Conservation (phyloP, 108 stramenopile genomes). For the Cyclostephanos tholiformis region DNA sequence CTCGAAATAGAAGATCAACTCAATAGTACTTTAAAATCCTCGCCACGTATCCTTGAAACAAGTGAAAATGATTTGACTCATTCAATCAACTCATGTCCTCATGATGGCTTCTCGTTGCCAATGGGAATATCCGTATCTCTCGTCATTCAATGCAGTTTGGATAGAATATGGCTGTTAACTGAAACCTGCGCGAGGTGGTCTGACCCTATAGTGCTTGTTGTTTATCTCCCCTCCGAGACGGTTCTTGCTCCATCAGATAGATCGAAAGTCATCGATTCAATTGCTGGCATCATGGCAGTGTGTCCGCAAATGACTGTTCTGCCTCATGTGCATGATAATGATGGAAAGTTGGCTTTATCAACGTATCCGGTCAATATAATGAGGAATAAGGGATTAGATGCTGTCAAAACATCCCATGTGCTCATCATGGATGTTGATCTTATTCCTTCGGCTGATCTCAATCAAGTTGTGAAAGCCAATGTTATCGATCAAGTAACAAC, state of each 20-base stretch:
- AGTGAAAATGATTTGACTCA: slow-evolving; percentile 24
- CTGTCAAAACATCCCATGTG: slow-evolving; percentile 84
- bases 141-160: slow-evolving; percentile 71
- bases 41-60: slow-evolving; percentile 28
- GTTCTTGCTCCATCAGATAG: slow-evolving; percentile 14
- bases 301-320: slow-evolving; percentile 69
- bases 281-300: slow-evolving; percentile 24
- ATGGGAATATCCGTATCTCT: slow-evolving; percentile 47
- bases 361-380: slow-evolving; percentile 90
- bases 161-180: slow-evolving; percentile 73
- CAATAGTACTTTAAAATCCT: slow-evolving; percentile 9
- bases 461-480: slow-evolving; percentile 40
- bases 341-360: slow-evolving; percentile 29
- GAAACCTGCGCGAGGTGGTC: slow-evolving; percentile 76
- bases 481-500: slow-evolving; percentile 45
- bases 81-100: slow-evolving; percentile 43
- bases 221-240: slow-evolving; percentile 49
- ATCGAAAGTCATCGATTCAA: slow-evolving; percentile 30
- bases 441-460: slow-evolving; percentile 73
- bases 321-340: slow-evolving; percentile 39
- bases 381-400: slow-evolving; percentile 86
- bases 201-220: slow-evolving; percentile 74
- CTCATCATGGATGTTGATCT: slow-evolving; percentile 91
- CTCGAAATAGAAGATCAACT: slow-evolving; percentile 42
- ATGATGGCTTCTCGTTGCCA: slow-evolving; percentile 25